Evolutionary conservation across 176 grass and related monocot species (phyloP), one percentile per base, ranked within the genome.

Genomic region (Oropetium thomaeum): DNA sequence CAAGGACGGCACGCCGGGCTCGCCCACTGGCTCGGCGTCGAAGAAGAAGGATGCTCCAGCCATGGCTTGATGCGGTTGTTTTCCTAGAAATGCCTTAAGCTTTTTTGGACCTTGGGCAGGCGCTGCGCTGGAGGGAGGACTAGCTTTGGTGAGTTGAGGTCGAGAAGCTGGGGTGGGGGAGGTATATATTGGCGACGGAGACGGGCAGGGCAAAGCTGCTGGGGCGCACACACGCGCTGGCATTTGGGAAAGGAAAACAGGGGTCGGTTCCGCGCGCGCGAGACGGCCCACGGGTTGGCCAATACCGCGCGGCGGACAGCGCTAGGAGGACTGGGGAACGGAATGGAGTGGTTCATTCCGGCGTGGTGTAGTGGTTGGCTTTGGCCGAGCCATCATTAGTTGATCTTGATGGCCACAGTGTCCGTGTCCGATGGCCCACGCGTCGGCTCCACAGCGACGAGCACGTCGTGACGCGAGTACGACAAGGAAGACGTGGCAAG

Each of bases 1-100:
- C 2, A 93, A 60, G 44, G 76, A 64, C 27, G 74, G 58, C 39
- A 20, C 5, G 10, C 58, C 9, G 62, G 41, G 32, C 76, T 51
- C 58, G 9, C 66, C n/a, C 8, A 66, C 1, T 23, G 27, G 70
- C 29, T 85, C 87, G 0, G 75, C n/a, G 61, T 82, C 84, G 84
- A 93, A 87, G 81, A 84, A 81, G 84, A 71, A 90, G 62, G 41
- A 55, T 3, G 33, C 17, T 38, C n/a, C n/a, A n/a, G 84, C 84
- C 73, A 79, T 54, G 23, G 59, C 16, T 11, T 33, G 16, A 22
- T 15, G 12, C 1, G 9, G 27, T 59, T 32, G 10, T 15, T 0
- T 19, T 7, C n/a, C 1, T 0, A 31, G 58, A 28, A 17, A 34
- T 2, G 30, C 13, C 29, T 16, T 8, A 13, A 31, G 28, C 14